Percentiles rank a stretch among this genome's conserved stretches.
phyloP scores from a whole-genome alignment of 129 eudicot genomes.

The Sambucus nigra region DNA sequence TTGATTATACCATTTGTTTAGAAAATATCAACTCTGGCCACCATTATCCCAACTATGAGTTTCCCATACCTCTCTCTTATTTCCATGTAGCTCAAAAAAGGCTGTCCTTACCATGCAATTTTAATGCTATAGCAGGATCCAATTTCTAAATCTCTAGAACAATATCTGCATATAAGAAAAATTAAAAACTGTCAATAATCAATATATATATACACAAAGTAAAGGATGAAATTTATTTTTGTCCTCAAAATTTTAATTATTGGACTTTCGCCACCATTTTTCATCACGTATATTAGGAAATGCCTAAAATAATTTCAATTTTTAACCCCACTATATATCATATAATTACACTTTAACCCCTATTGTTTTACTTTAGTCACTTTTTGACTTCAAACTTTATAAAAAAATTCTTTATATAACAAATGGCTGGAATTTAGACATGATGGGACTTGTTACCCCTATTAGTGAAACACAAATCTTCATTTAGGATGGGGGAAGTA shows the following conservation, averaged over 20 bases:
- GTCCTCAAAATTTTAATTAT: neutral
- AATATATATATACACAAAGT: neutral
- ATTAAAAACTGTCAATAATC: neutral
- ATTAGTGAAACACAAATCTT: no score
- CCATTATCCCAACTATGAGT: conserved; percentile 1
- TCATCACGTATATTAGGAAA: no score
- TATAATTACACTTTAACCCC: no score
- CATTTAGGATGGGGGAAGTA: no score
- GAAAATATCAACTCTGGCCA: neutral
- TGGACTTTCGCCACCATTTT: neutral
- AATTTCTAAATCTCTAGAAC: conserved; percentile 45
- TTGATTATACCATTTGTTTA: neutral
- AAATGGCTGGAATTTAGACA: no score
- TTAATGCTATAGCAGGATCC: neutral
- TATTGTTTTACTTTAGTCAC: no score
- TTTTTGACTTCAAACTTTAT: no score
- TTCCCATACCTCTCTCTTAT: conserved; percentile 4
- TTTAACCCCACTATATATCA: no score
- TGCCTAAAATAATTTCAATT: no score
- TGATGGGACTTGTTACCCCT: no score
- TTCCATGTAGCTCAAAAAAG: neutral
- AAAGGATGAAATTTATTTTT: neutral
- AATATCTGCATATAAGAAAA: conserved; percentile 45
- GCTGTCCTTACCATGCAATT: neutral
- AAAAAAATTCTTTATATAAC: no score